A percentile compares a stretch with the other conserved stretches of the same genome.
Evolutionary conservation across 352 stramenopile species (phyloP).

Genomic region (Elongisporangium undulatum): DNA sequence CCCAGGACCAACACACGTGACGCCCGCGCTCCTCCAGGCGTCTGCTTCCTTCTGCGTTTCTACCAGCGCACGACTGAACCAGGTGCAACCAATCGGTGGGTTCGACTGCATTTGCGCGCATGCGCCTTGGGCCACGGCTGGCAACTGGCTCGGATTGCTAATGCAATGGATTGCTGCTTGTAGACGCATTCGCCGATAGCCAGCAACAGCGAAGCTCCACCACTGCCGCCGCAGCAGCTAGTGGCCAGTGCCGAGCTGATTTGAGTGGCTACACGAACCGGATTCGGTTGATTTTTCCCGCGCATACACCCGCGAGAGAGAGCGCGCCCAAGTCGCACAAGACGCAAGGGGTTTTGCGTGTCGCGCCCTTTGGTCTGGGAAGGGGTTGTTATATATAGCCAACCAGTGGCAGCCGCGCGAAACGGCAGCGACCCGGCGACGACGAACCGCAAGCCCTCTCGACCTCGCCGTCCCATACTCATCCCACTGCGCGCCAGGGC

Average conservation of each 20-base stretch:
- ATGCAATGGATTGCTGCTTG: not conserved
- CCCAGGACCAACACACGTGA: not conserved
- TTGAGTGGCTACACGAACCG: not conserved
- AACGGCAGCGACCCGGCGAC: conserved; percentile 8
- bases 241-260: not conserved
- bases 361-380: not conserved
- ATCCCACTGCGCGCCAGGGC: not conserved
- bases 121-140: not conserved
- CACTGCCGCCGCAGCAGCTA: not conserved
- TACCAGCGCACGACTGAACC: not conserved
- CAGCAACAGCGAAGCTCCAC: too few species aligned
- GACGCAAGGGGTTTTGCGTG: not conserved
- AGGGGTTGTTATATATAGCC: conserved; percentile 10
- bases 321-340: not conserved
- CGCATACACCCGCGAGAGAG: not conserved
- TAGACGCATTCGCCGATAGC: not conserved
- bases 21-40: not conserved
- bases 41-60: not conserved
- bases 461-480: not conserved
- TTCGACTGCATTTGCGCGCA: not conserved
- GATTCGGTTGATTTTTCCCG: not conserved
- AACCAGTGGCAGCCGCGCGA: conserved; percentile 4
- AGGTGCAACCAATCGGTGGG: not conserved
- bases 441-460: conserved; percentile 3
- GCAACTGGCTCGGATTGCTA: not conserved